phyloP scores from a whole-genome alignment of 2,329 filamentous ascomycete species.

The Capronia coronata region DNA sequence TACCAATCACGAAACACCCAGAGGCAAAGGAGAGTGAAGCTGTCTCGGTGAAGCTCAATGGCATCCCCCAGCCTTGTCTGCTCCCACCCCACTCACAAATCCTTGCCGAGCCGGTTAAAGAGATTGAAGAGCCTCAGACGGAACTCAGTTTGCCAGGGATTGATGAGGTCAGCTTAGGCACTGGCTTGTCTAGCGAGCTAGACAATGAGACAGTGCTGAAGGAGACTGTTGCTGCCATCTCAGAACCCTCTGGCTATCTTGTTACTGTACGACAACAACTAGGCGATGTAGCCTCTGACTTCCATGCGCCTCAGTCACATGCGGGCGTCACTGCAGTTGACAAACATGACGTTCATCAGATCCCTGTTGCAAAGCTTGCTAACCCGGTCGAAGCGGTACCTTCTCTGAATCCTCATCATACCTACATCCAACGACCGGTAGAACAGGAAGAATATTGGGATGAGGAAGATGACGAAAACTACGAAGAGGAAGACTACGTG shows the following conservation, averaged over 20 bases:
- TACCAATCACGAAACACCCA: background rate
- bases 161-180: slow-evolving; percentile 22
- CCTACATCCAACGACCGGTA: slow-evolving; percentile 30
- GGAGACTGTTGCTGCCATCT: slow-evolving; percentile 5
- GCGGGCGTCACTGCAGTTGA: slow-evolving; percentile 1
- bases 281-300: background rate
- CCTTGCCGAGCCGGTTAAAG: slow-evolving; percentile 27
- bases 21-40: slow-evolving; percentile 3
- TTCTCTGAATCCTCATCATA: slow-evolving; percentile 21
- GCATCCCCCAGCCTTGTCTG: slow-evolving; percentile 28
- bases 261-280: slow-evolving; percentile 3
- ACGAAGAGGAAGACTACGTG: slow-evolving; percentile 62
- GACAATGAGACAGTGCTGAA: slow-evolving; percentile 8
- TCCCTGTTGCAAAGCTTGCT: slow-evolving; percentile 18
- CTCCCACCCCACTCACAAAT: slow-evolving; percentile 11
- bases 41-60: slow-evolving; percentile 8
- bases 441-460: slow-evolving; percentile 68
- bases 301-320: background rate
- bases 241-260: slow-evolving; percentile 10
- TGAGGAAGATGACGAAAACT: slow-evolving; percentile 66
- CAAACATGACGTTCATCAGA: slow-evolving; percentile 13
- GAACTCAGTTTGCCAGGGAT: slow-evolving; percentile 26
- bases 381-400: slow-evolving; percentile 14
- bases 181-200: slow-evolving; percentile 16
- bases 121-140: slow-evolving; percentile 12